Conservation (phyloP, 495 filamentous ascomycete species). For the Aspergillus kassunensis region DNA sequence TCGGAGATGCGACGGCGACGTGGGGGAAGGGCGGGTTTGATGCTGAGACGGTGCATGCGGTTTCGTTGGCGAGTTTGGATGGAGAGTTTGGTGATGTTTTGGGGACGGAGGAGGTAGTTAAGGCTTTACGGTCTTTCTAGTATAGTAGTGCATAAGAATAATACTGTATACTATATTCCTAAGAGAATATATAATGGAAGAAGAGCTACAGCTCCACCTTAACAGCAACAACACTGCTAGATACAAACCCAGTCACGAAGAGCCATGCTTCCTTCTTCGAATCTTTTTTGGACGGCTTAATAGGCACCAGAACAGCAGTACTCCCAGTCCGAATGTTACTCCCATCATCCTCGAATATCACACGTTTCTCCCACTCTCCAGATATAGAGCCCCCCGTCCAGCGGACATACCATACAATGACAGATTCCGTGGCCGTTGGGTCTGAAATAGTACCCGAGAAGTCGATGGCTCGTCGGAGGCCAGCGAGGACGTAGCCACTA, state of each 20-base stretch:
- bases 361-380: slow-evolving; percentile 37
- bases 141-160: not conserved
- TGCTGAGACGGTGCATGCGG: slow-evolving; percentile 43
- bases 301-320: slow-evolving; percentile 50
- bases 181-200: not conserved
- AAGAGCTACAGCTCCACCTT: slow-evolving; percentile 47
- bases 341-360: slow-evolving; percentile 60
- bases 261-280: slow-evolving; percentile 51
- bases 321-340: slow-evolving; percentile 46
- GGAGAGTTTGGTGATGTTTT: slow-evolving; percentile 46
- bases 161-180: not conserved
- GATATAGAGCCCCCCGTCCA: slow-evolving; percentile 9
- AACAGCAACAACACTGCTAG: slow-evolving; percentile 49
- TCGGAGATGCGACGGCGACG: slow-evolving; percentile 47
- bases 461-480: slow-evolving; percentile 39
- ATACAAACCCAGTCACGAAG: slow-evolving; percentile 55
- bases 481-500: slow-evolving; percentile 54
- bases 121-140: slow-evolving; percentile 17
- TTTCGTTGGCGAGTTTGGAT: slow-evolving; percentile 45
- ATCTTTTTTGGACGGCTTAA: slow-evolving; percentile 35
- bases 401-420: slow-evolving; percentile 47
- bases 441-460: slow-evolving; percentile 30
- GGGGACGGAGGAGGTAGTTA: slow-evolving; percentile 34
- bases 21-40: slow-evolving; percentile 42
- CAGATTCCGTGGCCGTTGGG: slow-evolving; percentile 35